Base-by-base conservation (phyloP, 192 early-diverging fungal species). In the Mortierella antarctica region DNA sequence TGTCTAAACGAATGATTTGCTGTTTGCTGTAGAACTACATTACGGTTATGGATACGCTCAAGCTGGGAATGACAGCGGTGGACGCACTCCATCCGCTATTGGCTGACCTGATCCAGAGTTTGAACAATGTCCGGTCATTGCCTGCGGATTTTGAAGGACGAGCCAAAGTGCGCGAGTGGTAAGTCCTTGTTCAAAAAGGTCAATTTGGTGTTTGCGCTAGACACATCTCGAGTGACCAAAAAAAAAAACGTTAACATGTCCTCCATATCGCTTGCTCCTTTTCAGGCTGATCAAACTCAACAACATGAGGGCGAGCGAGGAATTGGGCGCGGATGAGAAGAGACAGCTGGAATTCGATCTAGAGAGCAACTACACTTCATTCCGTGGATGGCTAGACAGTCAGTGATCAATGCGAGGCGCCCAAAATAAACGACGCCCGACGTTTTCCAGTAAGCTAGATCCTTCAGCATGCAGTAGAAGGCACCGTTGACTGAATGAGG, bases 281-380 rank as follows among this genome's bases (percentile, higher is more conserved):
- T 56, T 18, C 20, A 80, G 77, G 93, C 83, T 99, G 13, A 96
- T 98, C 44, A 89, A 87, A 12, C 70, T 98, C 42, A 96, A 99
- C 79, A 84, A 90, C 20, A 96, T 98, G 95, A 97, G 95, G 84
- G 97, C 97, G 4, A 93, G 91, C 54, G 96, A 98, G 45, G 91
- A 92, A 78, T 85, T 99, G 8, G 87, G 86, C 18, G 89, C 90
- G 31, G 94, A 96, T 39, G 96, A 99, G 82, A 89, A 89, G 7
- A 86, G 97, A 23, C 97, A 99, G 84, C 80, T 99, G 62, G 73
- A 94, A 44, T 99, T 99, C 85, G 97, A 99, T 63, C 84, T 99
- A 13, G 95, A 96, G 53, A 88, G 88, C 41, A 87, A 90, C 6
- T 88, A 92, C 62, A 83, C 85, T 46, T 89, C 89, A 7, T 95